These are phyloP conservation scores for Hypocrella siamensis DNA, from an alignment of 2,329 filamentous ascomycete genomes.

Conservation along the genomic window DNA sequence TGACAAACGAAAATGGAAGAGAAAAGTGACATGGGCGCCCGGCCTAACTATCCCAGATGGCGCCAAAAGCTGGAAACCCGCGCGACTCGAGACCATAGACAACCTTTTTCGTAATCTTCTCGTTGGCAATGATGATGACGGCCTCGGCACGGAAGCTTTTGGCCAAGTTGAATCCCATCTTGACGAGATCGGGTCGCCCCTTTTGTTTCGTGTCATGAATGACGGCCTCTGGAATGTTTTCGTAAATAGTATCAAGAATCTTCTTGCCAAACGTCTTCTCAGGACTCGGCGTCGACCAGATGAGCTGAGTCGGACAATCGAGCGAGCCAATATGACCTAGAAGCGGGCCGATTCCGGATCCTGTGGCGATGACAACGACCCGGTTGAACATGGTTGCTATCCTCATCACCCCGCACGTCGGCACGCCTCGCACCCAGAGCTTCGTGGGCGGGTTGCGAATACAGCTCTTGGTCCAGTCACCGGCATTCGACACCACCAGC, in stretches of 20 bases:
- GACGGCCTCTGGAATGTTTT: conserved; percentile 44
- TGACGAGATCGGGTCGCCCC: conserved; percentile 42
- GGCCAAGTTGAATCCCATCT: conserved; percentile 34
- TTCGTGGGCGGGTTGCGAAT: conserved; percentile 45
- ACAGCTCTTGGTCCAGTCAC: conserved; percentile 55
- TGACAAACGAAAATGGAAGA: neutral
- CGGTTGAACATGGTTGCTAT: conserved; percentile 50
- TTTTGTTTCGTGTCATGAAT: conserved; percentile 49
- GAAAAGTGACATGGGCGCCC: neutral
- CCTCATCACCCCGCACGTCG: conserved; percentile 51
- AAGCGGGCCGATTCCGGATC: conserved; percentile 57
- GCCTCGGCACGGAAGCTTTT: conserved; percentile 47
- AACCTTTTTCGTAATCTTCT: conserved; percentile 48
- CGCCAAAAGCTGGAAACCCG: conserved; percentile 53
- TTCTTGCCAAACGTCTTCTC: conserved; percentile 43
- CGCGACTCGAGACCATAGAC: conserved; percentile 53
- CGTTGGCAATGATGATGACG: conserved; percentile 59
- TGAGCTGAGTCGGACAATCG: conserved; percentile 38
- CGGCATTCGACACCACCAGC: conserved; percentile 54
- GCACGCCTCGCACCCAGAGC: conserved; percentile 54
- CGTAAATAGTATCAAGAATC: conserved; percentile 38
- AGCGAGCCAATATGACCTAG: conserved; percentile 40
- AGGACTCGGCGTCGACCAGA: conserved; percentile 54
- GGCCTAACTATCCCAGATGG: conserved; percentile 48
- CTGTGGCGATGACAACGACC: conserved; percentile 53